Percentiles rank a stretch among this genome's conserved stretches.
Evolutionary conservation across 2,329 filamentous ascomycete species (phyloP).

Genomic region (Colletotrichum sp.): DNA sequence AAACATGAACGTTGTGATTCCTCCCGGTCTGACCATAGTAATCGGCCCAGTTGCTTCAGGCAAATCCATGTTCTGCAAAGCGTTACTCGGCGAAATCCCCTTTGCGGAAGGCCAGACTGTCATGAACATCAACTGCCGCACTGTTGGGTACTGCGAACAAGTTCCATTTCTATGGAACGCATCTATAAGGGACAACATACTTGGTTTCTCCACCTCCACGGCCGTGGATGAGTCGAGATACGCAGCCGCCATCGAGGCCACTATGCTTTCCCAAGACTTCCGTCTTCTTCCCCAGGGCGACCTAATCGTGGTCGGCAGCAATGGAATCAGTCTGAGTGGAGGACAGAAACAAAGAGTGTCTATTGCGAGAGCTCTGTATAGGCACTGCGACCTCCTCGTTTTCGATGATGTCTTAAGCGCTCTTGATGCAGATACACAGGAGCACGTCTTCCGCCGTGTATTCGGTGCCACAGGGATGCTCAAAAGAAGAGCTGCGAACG

Average conservation of each 20-base stretch:
- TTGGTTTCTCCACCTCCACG: constrained; percentile 31
- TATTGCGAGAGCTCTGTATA: constrained; percentile 35
- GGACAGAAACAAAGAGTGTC: constrained; percentile 34
- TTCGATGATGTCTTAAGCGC: constrained; percentile 39
- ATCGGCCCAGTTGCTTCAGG: constrained; percentile 43
- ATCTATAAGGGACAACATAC: constrained; percentile 40
- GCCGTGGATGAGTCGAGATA: constrained; percentile 35
- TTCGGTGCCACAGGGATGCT: constrained; percentile 28
- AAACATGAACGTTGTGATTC: constrained; percentile 34
- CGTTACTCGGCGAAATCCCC: constrained; percentile 32
- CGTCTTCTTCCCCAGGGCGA: constrained; percentile 35
- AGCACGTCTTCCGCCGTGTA: constrained; percentile 31
- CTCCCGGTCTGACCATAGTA: constrained; percentile 37
- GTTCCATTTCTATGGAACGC: constrained; percentile 35
- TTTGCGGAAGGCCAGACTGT: constrained; percentile 18
- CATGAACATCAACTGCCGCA: neutral
- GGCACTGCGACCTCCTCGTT: constrained; percentile 29
- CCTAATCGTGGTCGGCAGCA: constrained; percentile 39
- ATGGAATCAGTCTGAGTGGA: constrained; percentile 44
- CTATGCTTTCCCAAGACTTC: constrained; percentile 34
- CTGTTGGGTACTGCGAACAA: constrained; percentile 36
- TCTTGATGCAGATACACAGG: constrained; percentile 34
- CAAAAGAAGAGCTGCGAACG: neutral
- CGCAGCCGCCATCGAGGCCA: constrained; percentile 35
- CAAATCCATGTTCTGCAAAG: constrained; percentile 43